A percentile compares a stretch with the other conserved stretches of the same genome.
These are phyloP conservation scores for Phoma sp. DNA, from an alignment of 2,329 filamentous ascomycete species.

Conservation along the genomic window DNA sequence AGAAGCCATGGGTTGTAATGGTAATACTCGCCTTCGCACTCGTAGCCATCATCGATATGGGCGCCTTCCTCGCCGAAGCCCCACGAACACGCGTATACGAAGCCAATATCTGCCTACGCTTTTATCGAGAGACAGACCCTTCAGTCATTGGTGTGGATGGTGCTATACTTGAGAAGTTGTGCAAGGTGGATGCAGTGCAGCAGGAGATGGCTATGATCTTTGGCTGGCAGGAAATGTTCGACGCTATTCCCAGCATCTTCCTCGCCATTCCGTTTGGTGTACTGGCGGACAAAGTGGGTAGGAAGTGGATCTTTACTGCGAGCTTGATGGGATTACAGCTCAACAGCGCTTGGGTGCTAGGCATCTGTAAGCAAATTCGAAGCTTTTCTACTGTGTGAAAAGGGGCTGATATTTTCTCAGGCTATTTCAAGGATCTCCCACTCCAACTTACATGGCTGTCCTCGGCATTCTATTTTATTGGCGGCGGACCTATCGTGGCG, in stretches of 20 bases:
- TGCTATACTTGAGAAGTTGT: slow-evolving; percentile 55
- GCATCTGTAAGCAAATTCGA: slow-evolving; percentile 37
- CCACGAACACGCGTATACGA: slow-evolving; percentile 58
- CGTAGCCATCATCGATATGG: slow-evolving; percentile 55
- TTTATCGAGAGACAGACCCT: slow-evolving; percentile 52
- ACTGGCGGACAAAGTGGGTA: slow-evolving; percentile 56
- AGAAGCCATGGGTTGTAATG: slow-evolving; percentile 43
- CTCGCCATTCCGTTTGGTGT: slow-evolving; percentile 58
- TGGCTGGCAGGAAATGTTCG: slow-evolving; percentile 58
- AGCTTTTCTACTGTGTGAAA: not conserved
- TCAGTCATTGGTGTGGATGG: slow-evolving; percentile 52
- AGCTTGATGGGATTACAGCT: slow-evolving; percentile 52
- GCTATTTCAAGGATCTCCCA: slow-evolving; percentile 49
- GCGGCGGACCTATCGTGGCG: slow-evolving; percentile 56
- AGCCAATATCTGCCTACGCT: slow-evolving; percentile 55
- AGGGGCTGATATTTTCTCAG: slow-evolving; percentile 12
- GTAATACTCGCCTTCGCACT: slow-evolving; percentile 49
- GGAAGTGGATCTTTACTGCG: slow-evolving; percentile 54
- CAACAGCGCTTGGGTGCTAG: slow-evolving; percentile 38
- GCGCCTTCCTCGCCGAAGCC: slow-evolving; percentile 52
- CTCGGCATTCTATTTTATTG: slow-evolving; percentile 53
- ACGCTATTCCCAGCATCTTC: slow-evolving; percentile 52
- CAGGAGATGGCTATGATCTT: slow-evolving; percentile 58
- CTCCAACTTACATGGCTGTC: slow-evolving; percentile 58
- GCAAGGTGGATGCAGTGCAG: slow-evolving; percentile 58